These are phyloP conservation scores for Sporothrix pallida DNA, from an alignment of 2,329 filamentous ascomycete species.

Conservation along the genomic window DNA sequence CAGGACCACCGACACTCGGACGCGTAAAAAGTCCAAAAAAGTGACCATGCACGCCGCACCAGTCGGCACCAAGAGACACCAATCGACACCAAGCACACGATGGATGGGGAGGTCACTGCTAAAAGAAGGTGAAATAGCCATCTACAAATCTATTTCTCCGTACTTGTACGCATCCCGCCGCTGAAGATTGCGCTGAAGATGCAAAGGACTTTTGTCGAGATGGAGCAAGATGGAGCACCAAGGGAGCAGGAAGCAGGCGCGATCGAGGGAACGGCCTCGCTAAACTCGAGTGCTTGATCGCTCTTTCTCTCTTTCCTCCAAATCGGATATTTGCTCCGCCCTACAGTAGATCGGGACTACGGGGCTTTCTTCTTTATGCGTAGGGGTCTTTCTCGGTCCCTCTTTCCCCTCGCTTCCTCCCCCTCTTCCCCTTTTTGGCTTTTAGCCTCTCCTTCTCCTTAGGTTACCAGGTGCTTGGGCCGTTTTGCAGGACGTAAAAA, in stretches of 20 bases:
- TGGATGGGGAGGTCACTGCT: background rate
- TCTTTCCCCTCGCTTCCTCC: background rate
- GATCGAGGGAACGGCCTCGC: background rate
- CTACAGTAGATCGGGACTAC: background rate
- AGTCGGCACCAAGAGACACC: background rate
- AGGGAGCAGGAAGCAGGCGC: background rate
- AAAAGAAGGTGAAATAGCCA: background rate
- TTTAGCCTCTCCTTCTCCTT: background rate
- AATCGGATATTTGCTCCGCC: background rate
- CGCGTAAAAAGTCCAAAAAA: background rate
- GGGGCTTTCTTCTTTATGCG: background rate
- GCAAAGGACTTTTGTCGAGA: background rate
- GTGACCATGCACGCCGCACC: constrained; percentile 12
- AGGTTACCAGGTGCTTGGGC: constrained; percentile 28
- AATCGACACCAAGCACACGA: background rate
- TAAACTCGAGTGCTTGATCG: background rate
- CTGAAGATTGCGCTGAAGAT: background rate
- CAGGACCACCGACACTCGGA: background rate
- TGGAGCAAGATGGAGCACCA: no score
- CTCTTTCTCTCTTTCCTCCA: background rate
- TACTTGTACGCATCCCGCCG: background rate
- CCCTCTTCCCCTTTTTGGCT: background rate
- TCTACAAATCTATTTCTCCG: background rate
- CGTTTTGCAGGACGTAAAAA: background rate
- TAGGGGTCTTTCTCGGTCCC: background rate